Evolutionary conservation across 2,329 filamentous ascomycete species (phyloP), one percentile per base, ranked within the genome.

Genomic region (Talaromyces sp.): DNA sequence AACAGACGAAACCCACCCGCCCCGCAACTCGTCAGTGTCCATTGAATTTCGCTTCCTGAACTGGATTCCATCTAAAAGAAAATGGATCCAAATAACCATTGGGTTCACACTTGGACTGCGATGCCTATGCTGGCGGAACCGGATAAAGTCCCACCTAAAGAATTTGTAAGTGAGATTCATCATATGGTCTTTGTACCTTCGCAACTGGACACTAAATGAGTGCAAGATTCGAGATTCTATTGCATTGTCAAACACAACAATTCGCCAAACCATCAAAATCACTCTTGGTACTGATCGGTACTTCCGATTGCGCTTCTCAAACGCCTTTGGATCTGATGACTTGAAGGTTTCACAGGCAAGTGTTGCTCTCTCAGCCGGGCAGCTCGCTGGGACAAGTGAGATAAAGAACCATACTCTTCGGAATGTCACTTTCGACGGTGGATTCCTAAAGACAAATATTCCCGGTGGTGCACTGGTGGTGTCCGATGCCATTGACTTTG

Each of bases 261-360:
- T 89, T 56, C 84, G 86, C 2, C 86, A 89, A 68, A 88, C 86
- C 0, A 66, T 88, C 13, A 82, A 84, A 57, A 73, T 86, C 59
- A 83, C 84, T 7, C 76, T 86, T 4, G 79, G 77, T 1, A 79
- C 81, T 3, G 71, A 78, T 2, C 77, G 82, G 19, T 46, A 16
- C 13, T 78, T 88, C 55, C 82, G 86, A 9, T 70, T 89, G 32
- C 81, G 83, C 41, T 76, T 89, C 46, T 86, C 84, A 39, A 89
- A 89, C 64, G 82, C 80, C 0, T 88, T 89, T 58, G 85, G 86
- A 2, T 67, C 76, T 1, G 83, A 78, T 32, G 79, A 84, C 56
- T 74, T 89, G 2, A 78, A 82, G 40, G 82, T 89, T 58, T 84
- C 82, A 0, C 77, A 79, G 1, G 82, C 82, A 1, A 82, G 83